Percentiles rank a stretch among this genome's conserved stretches.
Conservation (phyloP, 2,329 filamentous ascomycete genomes). For the Trichoderma aggressivum region DNA sequence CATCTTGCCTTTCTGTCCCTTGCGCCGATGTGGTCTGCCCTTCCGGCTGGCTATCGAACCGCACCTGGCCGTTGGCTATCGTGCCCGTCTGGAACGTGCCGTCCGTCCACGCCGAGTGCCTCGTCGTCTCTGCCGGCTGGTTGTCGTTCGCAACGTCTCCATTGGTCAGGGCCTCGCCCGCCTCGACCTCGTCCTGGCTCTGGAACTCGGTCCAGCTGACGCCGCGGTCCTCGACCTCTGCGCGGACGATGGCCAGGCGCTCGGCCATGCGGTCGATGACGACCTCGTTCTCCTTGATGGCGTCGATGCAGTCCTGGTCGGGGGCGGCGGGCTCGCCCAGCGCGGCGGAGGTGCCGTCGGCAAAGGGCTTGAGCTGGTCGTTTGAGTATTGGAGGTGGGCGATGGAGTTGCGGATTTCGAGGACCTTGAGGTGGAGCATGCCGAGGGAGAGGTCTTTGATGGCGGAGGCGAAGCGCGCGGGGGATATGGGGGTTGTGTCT, state of each 20-base stretch:
- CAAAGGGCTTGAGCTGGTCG: constrained; percentile 66
- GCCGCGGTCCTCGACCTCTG: constrained; percentile 61
- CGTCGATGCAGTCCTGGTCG: constrained; percentile 70
- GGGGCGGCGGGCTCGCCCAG: constrained; percentile 30
- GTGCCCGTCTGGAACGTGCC: constrained; percentile 62
- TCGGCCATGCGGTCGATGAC: constrained; percentile 67
- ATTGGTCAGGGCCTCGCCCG: constrained; percentile 9
- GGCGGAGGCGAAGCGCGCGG: constrained; percentile 62
- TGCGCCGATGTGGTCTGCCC: constrained; percentile 44
- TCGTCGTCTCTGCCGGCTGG: not conserved
- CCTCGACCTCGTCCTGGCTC: constrained; percentile 41
- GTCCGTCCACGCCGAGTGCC: constrained; percentile 54
- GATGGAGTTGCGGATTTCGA: constrained; percentile 73
- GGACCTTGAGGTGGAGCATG: constrained; percentile 68
- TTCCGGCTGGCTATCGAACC: constrained; percentile 37
- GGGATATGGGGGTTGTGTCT: constrained; percentile 57
- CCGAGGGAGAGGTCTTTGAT: constrained; percentile 63
- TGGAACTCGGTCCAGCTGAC: constrained; percentile 56
- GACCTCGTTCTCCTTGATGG: constrained; percentile 66
- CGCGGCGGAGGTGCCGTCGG: constrained; percentile 46
- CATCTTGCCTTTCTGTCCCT: constrained; percentile 53
- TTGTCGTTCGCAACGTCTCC: not conserved
- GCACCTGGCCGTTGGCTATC: constrained; percentile 49
- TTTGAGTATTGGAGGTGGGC: constrained; percentile 72
- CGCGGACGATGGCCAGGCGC: constrained; percentile 60